Percentiles rank a stretch among this genome's conserved stretches.
Evolutionary conservation across 805 yeast species (phyloP).

Genomic region (Saturnispora halmiae): DNA sequence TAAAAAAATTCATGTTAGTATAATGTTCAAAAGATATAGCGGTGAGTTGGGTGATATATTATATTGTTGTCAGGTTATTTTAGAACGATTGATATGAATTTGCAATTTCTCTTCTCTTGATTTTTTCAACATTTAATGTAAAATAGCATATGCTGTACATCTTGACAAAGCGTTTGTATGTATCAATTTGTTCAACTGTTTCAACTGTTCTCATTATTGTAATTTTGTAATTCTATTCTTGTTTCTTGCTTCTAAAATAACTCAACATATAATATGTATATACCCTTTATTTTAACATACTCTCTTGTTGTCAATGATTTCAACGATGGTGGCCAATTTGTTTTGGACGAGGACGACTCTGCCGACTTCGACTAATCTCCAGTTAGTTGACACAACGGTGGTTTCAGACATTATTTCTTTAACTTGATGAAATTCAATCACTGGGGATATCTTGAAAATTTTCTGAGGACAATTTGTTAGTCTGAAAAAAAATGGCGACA

Average conservation of each 20-base stretch:
- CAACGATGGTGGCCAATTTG: conserved; percentile 94
- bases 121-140: too few relatives aligned
- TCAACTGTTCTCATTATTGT: too few relatives aligned
- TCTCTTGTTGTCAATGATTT: conserved; percentile 98
- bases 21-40: neutral
- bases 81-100: too few relatives aligned
- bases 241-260: too few relatives aligned
- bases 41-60: neutral
- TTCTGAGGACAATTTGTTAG: neutral
- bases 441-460: neutral
- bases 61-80: too few relatives aligned
- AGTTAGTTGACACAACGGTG: conserved; percentile 86
- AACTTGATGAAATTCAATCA: neutral
- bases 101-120: too few relatives aligned
- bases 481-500: too few relatives aligned
- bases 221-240: too few relatives aligned
- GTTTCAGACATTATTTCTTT: conserved; percentile 41
- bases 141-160: too few relatives aligned
- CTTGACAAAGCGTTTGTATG: neutral
- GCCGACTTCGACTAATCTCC: conserved; percentile 99
- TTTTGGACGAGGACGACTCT: conserved; percentile 93
- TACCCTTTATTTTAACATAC: too few relatives aligned
- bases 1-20: conserved; percentile 6
- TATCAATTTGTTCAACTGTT: neutral
- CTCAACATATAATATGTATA: too few relatives aligned